Evolutionary conservation across 495 filamentous ascomycete species (phyloP).

Genomic region (Trypethelium eluteriae): DNA sequence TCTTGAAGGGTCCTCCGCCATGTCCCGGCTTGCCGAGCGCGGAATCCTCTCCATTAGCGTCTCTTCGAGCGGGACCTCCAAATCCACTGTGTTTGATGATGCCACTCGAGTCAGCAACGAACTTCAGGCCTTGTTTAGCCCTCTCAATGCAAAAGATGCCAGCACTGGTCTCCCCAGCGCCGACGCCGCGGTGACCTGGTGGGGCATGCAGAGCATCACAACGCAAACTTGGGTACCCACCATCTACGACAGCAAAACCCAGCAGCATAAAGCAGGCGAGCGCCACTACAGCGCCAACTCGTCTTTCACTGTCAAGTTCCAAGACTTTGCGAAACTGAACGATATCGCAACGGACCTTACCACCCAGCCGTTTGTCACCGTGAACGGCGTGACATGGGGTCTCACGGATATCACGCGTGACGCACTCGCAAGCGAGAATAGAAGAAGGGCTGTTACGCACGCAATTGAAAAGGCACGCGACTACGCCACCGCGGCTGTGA

Average conservation of each 20-base stretch:
- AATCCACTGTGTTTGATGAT: neutral
- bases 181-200: neutral
- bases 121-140: neutral
- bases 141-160: neutral
- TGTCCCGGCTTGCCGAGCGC: conserved; percentile 2
- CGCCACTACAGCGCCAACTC: conserved; percentile 7
- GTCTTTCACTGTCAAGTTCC: conserved; percentile 11
- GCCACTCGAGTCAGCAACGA: conserved; percentile 5
- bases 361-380: neutral
- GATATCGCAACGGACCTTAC: conserved; percentile 1
- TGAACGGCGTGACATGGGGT: conserved; percentile 10
- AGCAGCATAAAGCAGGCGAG: neutral
- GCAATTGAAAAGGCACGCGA: conserved; percentile 12
- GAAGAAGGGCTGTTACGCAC: neutral
- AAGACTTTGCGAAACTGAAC: conserved; percentile 11
- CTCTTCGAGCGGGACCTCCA: neutral
- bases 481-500: neutral
- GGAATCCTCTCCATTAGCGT: neutral
- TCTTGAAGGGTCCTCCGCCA: neutral
- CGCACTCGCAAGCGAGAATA: neutral
- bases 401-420: conserved; percentile 7
- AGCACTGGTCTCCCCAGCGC: neutral
- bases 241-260: neutral
- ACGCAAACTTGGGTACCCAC: neutral
- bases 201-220: neutral